Base-by-base conservation (phyloP, 2,329 filamentous ascomycete genomes). In the Chaetothyriales sp. region DNA sequence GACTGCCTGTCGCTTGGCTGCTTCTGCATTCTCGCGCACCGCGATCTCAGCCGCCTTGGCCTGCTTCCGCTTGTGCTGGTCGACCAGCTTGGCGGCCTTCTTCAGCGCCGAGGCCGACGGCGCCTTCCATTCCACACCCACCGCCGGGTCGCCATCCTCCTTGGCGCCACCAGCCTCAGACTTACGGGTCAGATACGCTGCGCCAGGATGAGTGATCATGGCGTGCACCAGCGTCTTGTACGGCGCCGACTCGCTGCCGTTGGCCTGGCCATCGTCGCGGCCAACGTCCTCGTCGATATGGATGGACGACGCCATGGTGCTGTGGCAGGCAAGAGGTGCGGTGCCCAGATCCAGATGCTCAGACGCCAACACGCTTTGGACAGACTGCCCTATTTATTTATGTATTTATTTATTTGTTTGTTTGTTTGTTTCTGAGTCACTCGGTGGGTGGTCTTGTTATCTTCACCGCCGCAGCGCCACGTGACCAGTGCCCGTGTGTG, bases 211-310 rank as follows among this genome's bases (percentile, higher is more conserved):
- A 69, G 85, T 80, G 64, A 89, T 77, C 69, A 87, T 85, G 58
- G 87, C 89, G 65, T 82, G 82, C 58, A 83, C 74, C 44, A 94
- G 78, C 43, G 84, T 81, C 74, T 94, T 90, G 79, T 83, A 94
- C 47, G 89, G 88, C 60, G 81, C 77, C 56, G 75, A 70, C 67
- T 89, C 79, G 58, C 82, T 77, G 64, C 88, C 88, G 60, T 78
- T 73, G 58, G 81, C 78, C 60, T 78, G 66, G 52, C 69, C 69
- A 63, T 85, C 80, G 70, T 92, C 89, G 61, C 77, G 73, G 62
- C 89, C 89, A 60, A 76, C 76, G 62, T 88, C 85, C 65, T 88
- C 85, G 73, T 94, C 88, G 65, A 94, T 77, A 72, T 89, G 88
- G 67, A 85, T 76, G 46, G 70, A 73, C 59, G 54, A 72, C 43